A percentile compares a stretch with the other conserved stretches of the same genome.
phyloP scores from a whole-genome alignment of 306 rosid genomes.

The Ormosia emarginata region DNA sequence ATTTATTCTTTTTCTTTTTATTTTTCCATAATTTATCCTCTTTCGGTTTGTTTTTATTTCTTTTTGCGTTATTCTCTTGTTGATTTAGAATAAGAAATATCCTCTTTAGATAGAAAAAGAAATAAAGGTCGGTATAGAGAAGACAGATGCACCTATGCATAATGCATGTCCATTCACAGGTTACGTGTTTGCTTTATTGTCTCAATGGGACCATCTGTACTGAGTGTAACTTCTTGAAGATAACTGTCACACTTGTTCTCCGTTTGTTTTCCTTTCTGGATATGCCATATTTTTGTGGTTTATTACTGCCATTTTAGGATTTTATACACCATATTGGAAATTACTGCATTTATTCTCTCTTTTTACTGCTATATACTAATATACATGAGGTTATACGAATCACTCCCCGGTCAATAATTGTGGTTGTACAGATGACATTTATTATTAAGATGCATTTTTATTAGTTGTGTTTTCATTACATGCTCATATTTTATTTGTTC shows the following conservation, averaged over 20 bases:
- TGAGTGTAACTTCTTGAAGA: conserved; percentile 25
- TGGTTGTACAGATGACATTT: background rate
- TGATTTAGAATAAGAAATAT: too few relatives aligned
- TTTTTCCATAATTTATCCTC: too few relatives aligned
- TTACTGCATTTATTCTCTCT: conserved; percentile 1
- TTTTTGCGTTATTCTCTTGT: too few relatives aligned
- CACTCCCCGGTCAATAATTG: background rate
- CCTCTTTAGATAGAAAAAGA: too few relatives aligned
- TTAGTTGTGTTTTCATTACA: background rate
- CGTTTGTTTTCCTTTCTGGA: conserved; percentile 4
- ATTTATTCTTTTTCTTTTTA: too few relatives aligned
- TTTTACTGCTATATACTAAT: background rate
- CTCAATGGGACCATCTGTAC: too few relatives aligned
- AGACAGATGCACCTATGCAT: too few relatives aligned
- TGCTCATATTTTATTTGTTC: background rate
- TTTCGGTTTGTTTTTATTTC: too few relatives aligned
- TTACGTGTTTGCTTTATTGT: too few relatives aligned
- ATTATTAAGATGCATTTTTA: background rate
- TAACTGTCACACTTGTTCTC: background rate
- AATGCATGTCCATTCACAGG: too few relatives aligned
- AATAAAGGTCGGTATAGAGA: too few relatives aligned
- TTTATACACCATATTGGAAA: background rate
- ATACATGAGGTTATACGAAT: background rate
- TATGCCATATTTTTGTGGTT: background rate
- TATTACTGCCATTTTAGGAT: too few relatives aligned